Conservation (phyloP, 306 rosid species). For the Pyrus betulifolia region DNA sequence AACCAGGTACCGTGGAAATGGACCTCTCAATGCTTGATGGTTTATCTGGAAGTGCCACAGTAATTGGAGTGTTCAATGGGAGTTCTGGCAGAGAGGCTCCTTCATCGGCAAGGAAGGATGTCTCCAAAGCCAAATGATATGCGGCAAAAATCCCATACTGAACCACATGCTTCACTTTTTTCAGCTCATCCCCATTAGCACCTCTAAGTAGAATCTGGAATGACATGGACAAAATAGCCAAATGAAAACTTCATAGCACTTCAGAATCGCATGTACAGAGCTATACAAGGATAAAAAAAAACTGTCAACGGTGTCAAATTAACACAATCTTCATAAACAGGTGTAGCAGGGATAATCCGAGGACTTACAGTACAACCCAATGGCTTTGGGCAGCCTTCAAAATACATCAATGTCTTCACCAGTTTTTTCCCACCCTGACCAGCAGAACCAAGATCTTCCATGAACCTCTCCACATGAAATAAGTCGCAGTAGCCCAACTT, state of each 20-base stretch:
- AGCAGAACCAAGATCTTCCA: conserved; percentile 59
- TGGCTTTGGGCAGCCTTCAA: conserved; percentile 98
- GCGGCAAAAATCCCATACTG: conserved; percentile 98
- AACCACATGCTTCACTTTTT: conserved; percentile 88
- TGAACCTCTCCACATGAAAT: conserved; percentile 71
- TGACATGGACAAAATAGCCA: conserved; percentile 10
- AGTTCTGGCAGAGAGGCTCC: conserved; percentile 91
- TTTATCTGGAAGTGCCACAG: conserved; percentile 75
- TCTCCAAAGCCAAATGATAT: conserved; percentile 94
- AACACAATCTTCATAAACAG: background rate
- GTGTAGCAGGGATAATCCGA: background rate
- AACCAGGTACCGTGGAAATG: conserved; percentile 82
- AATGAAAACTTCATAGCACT: conserved; percentile 19
- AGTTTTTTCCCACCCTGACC: conserved; percentile 62
- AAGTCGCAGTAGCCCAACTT: conserved; percentile 79
- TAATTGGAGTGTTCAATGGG: conserved; percentile 58
- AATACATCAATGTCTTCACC: conserved; percentile 87
- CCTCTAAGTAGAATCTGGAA: conserved; percentile 88
- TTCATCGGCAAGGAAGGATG: conserved; percentile 98
- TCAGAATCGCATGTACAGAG: background rate
- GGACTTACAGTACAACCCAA: conserved; percentile 91
- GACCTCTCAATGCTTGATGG: conserved; percentile 61
- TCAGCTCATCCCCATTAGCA: conserved; percentile 75
- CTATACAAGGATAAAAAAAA: background rate
- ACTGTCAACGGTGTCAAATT: background rate